These are phyloP conservation scores for Lactarius hatsudake DNA, from an alignment of 768 basidiomycete species.

Conservation along the genomic window DNA sequence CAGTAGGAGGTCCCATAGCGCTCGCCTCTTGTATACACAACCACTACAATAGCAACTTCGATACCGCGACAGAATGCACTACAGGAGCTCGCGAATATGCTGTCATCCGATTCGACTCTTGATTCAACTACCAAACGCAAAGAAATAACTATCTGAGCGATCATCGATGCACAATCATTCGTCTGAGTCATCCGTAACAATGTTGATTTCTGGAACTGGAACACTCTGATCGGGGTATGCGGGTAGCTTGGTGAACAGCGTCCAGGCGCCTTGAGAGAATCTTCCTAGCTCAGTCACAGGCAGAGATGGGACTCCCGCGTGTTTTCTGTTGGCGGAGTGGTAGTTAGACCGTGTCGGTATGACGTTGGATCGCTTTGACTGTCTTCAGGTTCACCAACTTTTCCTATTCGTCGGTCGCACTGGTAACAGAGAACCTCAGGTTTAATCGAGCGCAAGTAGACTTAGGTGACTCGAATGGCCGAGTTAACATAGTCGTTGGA, in stretches of 20 bases:
- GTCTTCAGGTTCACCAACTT: not conserved
- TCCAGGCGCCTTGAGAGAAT: not conserved
- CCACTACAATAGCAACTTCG: not conserved
- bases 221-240: not conserved
- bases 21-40: not conserved
- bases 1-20: not conserved
- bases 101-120: not conserved
- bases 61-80: no score
- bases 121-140: not conserved
- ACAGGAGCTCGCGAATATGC: not conserved
- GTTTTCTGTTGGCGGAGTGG: not conserved
- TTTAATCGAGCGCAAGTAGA: no score
- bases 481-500: no score
- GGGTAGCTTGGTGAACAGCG: not conserved
- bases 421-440: not conserved
- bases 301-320: not conserved
- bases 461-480: no score
- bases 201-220: not conserved
- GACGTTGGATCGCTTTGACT: not conserved
- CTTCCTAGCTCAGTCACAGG: not conserved
- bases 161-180: not conserved
- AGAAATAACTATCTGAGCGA: not conserved
- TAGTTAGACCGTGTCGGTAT: no score
- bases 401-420: not conserved
- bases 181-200: no score